Base-by-base conservation (phyloP, 495 filamentous ascomycete genomes). In the Talaromyces adpressus region DNA sequence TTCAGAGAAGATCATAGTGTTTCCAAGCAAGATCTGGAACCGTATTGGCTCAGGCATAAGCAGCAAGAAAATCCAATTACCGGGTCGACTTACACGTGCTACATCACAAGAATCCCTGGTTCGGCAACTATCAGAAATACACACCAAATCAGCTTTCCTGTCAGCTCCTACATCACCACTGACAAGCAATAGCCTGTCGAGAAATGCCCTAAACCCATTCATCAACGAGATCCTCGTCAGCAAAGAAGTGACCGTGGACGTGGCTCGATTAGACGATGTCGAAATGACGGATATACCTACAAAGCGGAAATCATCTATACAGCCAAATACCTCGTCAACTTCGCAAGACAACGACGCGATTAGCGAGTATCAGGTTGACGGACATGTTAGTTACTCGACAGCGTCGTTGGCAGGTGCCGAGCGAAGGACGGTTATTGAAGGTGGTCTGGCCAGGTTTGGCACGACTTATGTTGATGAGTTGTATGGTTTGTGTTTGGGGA, bases 211-310 rank as follows among this genome's bases (percentile, higher is more conserved):
- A 2, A 66, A 63, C 1, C 69, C 72, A 1, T 69, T 80, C 25
- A 73, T 80, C 7, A 81, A 81, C 54, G 60, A 62, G 18, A 87
- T 85, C 66, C 77, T 83, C 63, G 80, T 84, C 27, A 80, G 75
- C 39, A 82, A 80, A 58, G 81, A 83, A 64, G 78, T 83, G 34
- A 73, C 79, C 18, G 74, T 85, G 18, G 82, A 84, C 63, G 73
- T 84, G 27, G 77, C 72, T 0, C 71, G 74, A 57, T 57, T 79
- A 9, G 65, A 71, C 18, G 74, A 77, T 12, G 69, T 69, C 8
- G 65, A 66, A 1, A 62, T 60, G 34, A 41, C 58, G 1, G 30
- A 58, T 22, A 58, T 58, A 58, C 20, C 56, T 0, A 22, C 18
- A 18, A 58, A 58, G 7, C 29, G 56, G 16, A 36, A 14, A 32